Percentiles rank a stretch among this genome's conserved stretches.
Conservation (phyloP, 2,329 filamentous ascomycete species). For the Epichloe typhina region DNA sequence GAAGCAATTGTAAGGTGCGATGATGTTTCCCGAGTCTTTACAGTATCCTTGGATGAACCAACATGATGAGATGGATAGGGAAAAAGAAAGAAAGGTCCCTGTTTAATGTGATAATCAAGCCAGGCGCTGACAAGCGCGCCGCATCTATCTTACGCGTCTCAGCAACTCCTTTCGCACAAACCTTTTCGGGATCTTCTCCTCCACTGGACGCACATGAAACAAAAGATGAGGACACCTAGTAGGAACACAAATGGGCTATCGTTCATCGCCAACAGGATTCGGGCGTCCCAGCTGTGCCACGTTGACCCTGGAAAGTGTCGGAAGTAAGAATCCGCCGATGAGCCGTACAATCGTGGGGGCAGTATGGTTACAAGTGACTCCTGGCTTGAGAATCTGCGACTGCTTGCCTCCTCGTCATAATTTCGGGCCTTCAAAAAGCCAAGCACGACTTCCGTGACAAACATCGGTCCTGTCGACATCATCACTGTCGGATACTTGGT, state of each 20-base stretch:
- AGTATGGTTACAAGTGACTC: background rate
- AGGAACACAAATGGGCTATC: background rate
- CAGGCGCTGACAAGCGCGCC: background rate
- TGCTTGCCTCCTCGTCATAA: background rate
- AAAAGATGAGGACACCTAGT: background rate
- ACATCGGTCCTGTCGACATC: constrained; percentile 2
- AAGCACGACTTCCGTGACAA: background rate
- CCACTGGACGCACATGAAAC: background rate
- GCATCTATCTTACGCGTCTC: background rate
- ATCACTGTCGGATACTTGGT: constrained; percentile 4
- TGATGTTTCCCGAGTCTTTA: too few species aligned
- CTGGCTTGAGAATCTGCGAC: background rate
- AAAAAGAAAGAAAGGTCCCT: too few species aligned
- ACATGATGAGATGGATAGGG: too few species aligned
- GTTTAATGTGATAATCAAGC: too few species aligned
- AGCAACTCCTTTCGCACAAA: background rate
- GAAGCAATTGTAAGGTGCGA: too few species aligned
- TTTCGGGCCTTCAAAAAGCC: background rate
- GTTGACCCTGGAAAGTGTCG: background rate
- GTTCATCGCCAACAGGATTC: background rate
- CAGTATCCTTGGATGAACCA: too few species aligned
- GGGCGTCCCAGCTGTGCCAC: constrained; percentile 2
- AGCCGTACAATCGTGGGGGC: background rate
- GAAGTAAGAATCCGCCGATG: background rate
- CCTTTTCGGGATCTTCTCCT: background rate